A percentile compares a stretch with the other conserved stretches of the same genome.
These are phyloP conservation scores for Cymbopogon flexuosus DNA, from an alignment of 202 grass and related monocot genomes.

Conservation along the genomic window DNA sequence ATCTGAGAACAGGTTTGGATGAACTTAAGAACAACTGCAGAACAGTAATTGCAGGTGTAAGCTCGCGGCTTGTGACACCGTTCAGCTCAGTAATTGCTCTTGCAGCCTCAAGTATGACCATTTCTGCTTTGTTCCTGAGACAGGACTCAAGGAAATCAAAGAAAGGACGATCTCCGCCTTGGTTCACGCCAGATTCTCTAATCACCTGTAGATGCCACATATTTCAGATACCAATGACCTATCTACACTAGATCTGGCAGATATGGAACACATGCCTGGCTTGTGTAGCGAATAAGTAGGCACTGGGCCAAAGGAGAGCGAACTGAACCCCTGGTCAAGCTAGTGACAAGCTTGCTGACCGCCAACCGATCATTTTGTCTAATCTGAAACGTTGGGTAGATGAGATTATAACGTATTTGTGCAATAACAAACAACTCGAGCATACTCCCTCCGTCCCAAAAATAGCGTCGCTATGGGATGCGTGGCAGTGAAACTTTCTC, in stretches of 20 bases:
- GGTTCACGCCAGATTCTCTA: constrained; percentile 63
- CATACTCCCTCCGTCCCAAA: too few relatives aligned
- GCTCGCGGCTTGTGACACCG: constrained; percentile 87
- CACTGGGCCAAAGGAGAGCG: constrained; percentile 94
- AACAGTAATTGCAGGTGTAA: constrained; percentile 93
- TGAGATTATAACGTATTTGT: not conserved
- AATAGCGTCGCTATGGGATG: too few relatives aligned
- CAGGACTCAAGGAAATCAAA: constrained; percentile 96
- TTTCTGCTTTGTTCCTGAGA: constrained; percentile 91
- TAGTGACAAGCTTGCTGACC: constrained; percentile 94
- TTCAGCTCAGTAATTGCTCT: constrained; percentile 93
- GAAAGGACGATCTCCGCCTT: constrained; percentile 88
- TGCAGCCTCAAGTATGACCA: constrained; percentile 97
- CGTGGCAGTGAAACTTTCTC: too few relatives aligned
- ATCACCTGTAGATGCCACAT: constrained; percentile 63
- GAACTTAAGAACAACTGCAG: constrained; percentile 99
- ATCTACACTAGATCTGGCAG: constrained; percentile 27
- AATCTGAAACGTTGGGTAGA: constrained; percentile 52
- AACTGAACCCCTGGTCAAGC: constrained; percentile 88
- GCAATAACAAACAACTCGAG: not conserved
- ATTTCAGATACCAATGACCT: constrained; percentile 23
- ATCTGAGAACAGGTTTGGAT: constrained; percentile 93
- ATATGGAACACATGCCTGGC: constrained; percentile 49
- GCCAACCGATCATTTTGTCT: constrained; percentile 97
- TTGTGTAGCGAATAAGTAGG: constrained; percentile 85